Base-by-base conservation (phyloP, 2,329 filamentous ascomycete species). In the Uncinocarpus reesii region DNA sequence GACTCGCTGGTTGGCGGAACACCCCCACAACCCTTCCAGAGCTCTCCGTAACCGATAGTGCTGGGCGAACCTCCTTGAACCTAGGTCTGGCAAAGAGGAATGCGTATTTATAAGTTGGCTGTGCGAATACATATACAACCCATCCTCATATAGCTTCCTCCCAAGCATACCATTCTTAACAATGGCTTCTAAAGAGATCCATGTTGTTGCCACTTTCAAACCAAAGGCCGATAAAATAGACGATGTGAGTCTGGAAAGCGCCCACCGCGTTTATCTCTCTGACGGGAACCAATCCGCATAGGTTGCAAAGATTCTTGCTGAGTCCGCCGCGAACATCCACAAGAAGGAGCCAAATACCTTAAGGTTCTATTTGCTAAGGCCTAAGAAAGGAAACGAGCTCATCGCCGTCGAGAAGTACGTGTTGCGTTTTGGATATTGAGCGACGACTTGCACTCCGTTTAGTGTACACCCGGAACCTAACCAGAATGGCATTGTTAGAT, bases 361-460 rank as follows among this genome's bases (percentile, higher is more conserved):
- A 10, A 42, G 60, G 24, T 65, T 64, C 52, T 64, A 63, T 32
- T 56, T 58, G 11, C 56, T 61, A 10, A 45, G 51, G 7, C 53
- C 58, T 11, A 52, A 56, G 21, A 58, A 57, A 11, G 59, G 58
- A 31, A 57, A 61, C 11, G 61, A 63, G 41, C 57, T 65, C 38
- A 55, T 64, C 21, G 56, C 62, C 11, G 56, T 65, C n/a, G 62
- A 65, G 37, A 59, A 60, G 62, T 64, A 48, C 46, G 47, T 44
- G 29, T 29, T 31, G 26, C 26, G 36, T 15, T n/a, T 20, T 38
- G 11, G 2, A 4, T 10, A 21, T n/a, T 13, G 26, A 21, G 28
- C 20, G 7, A 21, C 3, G 13, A n/a, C n/a, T n/a, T n/a, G n/a
- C n/a, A n/a, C n/a, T n/a, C n/a, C n/a, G n/a, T n/a, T n/a, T n/a